Conservation (phyloP, 371 early-diverging fungal species). For the Lichtheimia ornata region DNA sequence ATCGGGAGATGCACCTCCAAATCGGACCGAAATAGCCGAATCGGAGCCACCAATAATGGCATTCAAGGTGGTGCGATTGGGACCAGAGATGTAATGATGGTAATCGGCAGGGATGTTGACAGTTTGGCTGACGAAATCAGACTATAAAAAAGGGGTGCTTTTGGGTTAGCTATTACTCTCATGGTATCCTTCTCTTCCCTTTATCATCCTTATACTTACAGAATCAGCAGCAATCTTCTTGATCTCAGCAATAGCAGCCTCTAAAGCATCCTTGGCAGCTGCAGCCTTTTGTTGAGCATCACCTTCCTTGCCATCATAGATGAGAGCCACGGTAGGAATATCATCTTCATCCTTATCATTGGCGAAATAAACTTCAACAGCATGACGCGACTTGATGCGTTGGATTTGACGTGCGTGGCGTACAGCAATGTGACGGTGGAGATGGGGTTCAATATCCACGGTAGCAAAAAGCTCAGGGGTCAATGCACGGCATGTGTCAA, state of each 20-base stretch:
- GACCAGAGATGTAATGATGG: conserved; percentile 78
- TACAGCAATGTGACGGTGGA: conserved; percentile 80
- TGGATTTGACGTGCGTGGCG: conserved; percentile 78
- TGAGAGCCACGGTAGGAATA: conserved; percentile 42
- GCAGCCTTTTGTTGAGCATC: conserved; percentile 54
- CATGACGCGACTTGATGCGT: conserved; percentile 63
- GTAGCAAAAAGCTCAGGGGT: conserved; percentile 65
- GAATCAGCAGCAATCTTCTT: conserved; percentile 60
- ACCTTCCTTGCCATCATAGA: conserved; percentile 74
- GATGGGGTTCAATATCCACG: conserved; percentile 76
- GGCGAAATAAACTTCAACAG: conserved; percentile 77
- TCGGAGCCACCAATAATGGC: conserved; percentile 55
- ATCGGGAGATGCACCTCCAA: conserved; percentile 62
- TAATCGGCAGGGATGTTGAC: conserved; percentile 69
- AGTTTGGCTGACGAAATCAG: conserved; percentile 68
- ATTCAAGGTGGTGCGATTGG: conserved; percentile 75
- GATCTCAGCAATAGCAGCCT: conserved; percentile 68
- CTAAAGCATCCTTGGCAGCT: conserved; percentile 61
- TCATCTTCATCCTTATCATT: conserved; percentile 55
- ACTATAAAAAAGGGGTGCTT: conserved; percentile 18
- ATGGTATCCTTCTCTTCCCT: too few relatives aligned
- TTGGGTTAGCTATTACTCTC: too few relatives aligned
- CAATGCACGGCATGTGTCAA: conserved; percentile 32
- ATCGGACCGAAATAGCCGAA: conserved; percentile 67
- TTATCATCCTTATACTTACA: conserved; percentile 7